Evolutionary conservation across 495 filamentous ascomycete genomes (phyloP).

Genomic region (Neurospora sp.): DNA sequence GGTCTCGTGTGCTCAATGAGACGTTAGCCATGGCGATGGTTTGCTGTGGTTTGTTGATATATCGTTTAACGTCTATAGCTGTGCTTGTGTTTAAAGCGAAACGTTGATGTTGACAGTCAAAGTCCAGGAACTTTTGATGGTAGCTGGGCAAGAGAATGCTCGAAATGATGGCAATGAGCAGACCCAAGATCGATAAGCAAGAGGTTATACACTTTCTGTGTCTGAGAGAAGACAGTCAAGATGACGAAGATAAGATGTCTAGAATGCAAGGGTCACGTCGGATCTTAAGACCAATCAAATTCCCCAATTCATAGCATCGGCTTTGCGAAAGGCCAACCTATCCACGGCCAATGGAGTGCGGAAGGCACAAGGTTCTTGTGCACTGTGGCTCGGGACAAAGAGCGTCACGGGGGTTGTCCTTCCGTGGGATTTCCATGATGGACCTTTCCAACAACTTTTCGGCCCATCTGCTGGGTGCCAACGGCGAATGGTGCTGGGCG

Average conservation of each 20-base stretch:
- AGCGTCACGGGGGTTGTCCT: neutral
- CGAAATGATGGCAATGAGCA: neutral
- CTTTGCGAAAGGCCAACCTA: neutral
- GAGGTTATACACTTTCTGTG: neutral
- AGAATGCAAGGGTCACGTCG: neutral
- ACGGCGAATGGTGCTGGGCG: neutral
- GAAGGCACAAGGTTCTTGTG: neutral
- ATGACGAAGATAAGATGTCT: neutral
- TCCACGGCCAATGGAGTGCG: neutral
- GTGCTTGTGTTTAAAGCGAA: neutral
- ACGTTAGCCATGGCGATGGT: conserved; percentile 33
- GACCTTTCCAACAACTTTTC: neutral
- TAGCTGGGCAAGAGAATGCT: neutral
- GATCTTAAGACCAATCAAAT: neutral
- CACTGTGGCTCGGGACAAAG: neutral
- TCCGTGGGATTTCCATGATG: neutral
- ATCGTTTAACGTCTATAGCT: neutral
- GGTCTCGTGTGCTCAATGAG: conserved; percentile 57
- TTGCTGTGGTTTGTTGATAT: neutral
- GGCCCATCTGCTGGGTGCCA: neutral
- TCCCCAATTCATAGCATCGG: neutral
- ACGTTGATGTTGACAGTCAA: neutral
- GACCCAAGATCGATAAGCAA: neutral
- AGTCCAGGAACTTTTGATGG: neutral
- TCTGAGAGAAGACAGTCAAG: neutral